Percentiles rank a stretch among this genome's conserved stretches.
phyloP scores from a whole-genome alignment of 108 stramenopile genomes.

The Bacterosira constricta region DNA sequence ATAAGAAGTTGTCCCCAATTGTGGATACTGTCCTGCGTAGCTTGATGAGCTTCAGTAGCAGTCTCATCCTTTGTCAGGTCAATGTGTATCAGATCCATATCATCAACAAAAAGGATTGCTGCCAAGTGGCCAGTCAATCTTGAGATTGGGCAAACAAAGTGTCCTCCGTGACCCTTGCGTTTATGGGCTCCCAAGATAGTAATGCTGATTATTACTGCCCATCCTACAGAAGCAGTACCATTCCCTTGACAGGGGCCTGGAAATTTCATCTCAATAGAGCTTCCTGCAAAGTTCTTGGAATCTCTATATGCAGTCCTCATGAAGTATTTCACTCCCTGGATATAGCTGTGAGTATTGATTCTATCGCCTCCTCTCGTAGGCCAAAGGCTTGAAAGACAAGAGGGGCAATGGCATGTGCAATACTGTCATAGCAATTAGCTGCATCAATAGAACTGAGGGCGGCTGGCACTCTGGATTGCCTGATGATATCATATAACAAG shows the following conservation, averaged over 20 bases:
- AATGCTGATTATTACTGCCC: too few relatives aligned
- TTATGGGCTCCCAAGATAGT: too few relatives aligned
- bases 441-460: conserved; percentile 5
- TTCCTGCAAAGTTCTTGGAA: too few relatives aligned
- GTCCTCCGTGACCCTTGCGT: too few relatives aligned
- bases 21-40: background rate
- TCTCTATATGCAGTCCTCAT: background rate
- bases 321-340: background rate
- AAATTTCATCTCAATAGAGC: background rate
- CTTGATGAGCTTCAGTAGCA: background rate
- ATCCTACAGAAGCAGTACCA: background rate
- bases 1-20: conserved; percentile 3
- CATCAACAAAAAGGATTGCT: background rate
- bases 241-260: background rate
- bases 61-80: background rate
- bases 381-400: conserved; percentile 1
- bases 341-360: too few relatives aligned
- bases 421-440: background rate
- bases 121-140: background rate
- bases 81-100: background rate
- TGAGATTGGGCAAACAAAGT: too few relatives aligned
- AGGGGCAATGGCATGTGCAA: background rate
- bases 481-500: too few relatives aligned
- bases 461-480: background rate
- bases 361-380: too few relatives aligned